phyloP scores from a whole-genome alignment of 2,329 filamentous ascomycete genomes.

The Esteya vermicola region DNA sequence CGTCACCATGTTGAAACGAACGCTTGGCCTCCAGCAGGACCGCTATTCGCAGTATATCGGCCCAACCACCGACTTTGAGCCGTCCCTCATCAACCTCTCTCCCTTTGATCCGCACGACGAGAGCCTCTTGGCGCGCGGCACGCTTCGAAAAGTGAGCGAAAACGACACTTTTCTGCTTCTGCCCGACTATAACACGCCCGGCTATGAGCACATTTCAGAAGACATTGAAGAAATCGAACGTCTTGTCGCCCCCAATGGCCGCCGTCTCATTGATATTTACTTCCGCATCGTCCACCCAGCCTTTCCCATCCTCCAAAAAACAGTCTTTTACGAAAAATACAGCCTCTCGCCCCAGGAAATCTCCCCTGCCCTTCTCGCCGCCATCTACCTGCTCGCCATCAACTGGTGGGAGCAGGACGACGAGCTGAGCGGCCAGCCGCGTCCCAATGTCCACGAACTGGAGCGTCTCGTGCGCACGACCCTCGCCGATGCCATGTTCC shows the following conservation, averaged over 20 bases:
- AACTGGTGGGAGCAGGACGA: slow-evolving; percentile 47
- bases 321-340: slow-evolving; percentile 48
- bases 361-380: slow-evolving; percentile 42
- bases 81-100: slow-evolving; percentile 68
- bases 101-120: slow-evolving; percentile 71
- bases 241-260: slow-evolving; percentile 48
- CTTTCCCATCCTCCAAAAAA: slow-evolving; percentile 45
- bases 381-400: slow-evolving; percentile 47
- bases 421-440: slow-evolving; percentile 29
- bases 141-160: slow-evolving; percentile 62
- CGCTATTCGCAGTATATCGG: slow-evolving; percentile 75
- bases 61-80: slow-evolving; percentile 70
- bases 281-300: slow-evolving; percentile 47
- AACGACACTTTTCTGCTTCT: slow-evolving; percentile 69
- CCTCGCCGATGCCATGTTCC: slow-evolving; percentile 30
- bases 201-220: slow-evolving; percentile 54
- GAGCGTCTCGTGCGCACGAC: slow-evolving; percentile 23
- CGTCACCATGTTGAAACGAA: slow-evolving; percentile 51
- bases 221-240: slow-evolving; percentile 54
- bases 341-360: slow-evolving; percentile 41
- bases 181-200: slow-evolving; percentile 57
- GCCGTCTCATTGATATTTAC: slow-evolving; percentile 50
- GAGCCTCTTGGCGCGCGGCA: slow-evolving; percentile 54
- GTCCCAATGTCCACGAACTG: slow-evolving; percentile 23
- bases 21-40: slow-evolving; percentile 62